A percentile compares a stretch with the other conserved stretches of the same genome.
Evolutionary conservation across 176 grass and related monocot species (phyloP).

Genomic region (Raddia guianensis): DNA sequence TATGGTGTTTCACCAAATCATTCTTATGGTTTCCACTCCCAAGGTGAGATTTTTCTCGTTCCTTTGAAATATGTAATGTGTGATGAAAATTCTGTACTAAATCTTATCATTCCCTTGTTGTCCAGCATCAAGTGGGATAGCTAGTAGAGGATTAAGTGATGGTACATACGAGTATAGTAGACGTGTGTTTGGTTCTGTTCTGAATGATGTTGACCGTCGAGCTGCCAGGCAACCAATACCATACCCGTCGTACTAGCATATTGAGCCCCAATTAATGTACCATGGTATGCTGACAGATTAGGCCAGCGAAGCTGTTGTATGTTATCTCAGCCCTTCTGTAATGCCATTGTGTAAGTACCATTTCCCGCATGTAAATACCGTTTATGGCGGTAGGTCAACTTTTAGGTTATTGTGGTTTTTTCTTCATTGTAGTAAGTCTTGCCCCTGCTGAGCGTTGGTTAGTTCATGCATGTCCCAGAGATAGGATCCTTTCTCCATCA

Average conservation of each 20-base stretch:
- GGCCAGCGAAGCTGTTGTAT: constrained; percentile 19
- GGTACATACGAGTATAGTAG: constrained; percentile 79
- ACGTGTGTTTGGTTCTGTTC: constrained; percentile 70
- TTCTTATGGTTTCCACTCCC: constrained; percentile 44
- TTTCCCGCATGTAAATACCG: constrained; percentile 55
- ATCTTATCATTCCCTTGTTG: constrained; percentile 44
- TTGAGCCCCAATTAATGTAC: constrained; percentile 22
- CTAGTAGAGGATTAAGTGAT: constrained; percentile 54
- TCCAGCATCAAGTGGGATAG: constrained; percentile 63
- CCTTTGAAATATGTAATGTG: constrained; percentile 15
- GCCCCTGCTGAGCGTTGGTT: constrained; percentile 20
- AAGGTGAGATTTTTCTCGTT: constrained; percentile 42
- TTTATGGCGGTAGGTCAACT: constrained; percentile 37
- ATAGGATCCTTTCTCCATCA: constrained; percentile 18
- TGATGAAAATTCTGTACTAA: constrained; percentile 33
- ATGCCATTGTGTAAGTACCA: constrained; percentile 38
- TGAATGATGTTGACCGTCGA: constrained; percentile 62
- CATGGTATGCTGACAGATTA: constrained; percentile 33
- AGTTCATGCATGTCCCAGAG: constrained; percentile 30
- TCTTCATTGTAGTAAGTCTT: constrained; percentile 2
- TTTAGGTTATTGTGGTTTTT: constrained; percentile 29
- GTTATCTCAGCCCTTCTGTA: constrained; percentile 38
- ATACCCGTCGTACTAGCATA: constrained; percentile 63
- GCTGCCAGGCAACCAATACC: constrained; percentile 49
- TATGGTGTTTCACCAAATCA: constrained; percentile 47